Percentiles rank a stretch among this genome's conserved stretches.
Conservation (phyloP, 345 rosid species). For the Draba incana region DNA sequence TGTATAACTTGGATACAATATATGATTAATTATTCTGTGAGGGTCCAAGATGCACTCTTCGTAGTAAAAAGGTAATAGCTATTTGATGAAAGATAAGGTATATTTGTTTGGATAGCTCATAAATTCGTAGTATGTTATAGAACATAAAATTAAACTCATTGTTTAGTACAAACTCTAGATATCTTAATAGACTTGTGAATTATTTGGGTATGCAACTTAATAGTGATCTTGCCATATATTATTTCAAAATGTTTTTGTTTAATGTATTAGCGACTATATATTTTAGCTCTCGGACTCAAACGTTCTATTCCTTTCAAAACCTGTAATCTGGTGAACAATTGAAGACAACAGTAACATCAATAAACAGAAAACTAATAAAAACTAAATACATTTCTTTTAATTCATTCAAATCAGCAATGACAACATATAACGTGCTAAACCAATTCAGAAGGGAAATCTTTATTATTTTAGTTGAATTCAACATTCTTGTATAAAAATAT, state of each 20-base stretch:
- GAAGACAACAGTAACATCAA: too few species aligned
- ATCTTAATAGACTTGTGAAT: not conserved
- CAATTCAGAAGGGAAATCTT: not conserved
- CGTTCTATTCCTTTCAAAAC: too few species aligned
- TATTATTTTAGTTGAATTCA: conserved; percentile 5
- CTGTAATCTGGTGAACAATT: too few species aligned
- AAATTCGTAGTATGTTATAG: too few species aligned
- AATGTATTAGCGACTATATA: conserved; percentile 76
- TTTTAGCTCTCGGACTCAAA: conserved; percentile 61
- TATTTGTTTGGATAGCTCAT: too few species aligned
- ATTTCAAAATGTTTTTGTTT: conserved; percentile 83
- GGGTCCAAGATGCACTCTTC: conserved; percentile 97
- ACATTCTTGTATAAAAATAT: not conserved
- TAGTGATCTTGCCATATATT: conserved; percentile 88
- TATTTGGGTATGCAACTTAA: conserved; percentile 57
- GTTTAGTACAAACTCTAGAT: not conserved
- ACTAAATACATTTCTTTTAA: too few species aligned
- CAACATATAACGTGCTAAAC: conserved; percentile 1
- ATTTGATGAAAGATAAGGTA: too few species aligned
- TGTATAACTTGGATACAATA: not conserved
- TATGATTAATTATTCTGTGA: conserved; percentile 65
- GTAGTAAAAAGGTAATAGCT: conserved; percentile 67
- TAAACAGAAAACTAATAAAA: too few species aligned
- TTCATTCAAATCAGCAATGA: not conserved
- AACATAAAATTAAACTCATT: not conserved